These are phyloP conservation scores for Escovopsis weberi DNA, from an alignment of 2,329 filamentous ascomycete species.

Conservation along the genomic window DNA sequence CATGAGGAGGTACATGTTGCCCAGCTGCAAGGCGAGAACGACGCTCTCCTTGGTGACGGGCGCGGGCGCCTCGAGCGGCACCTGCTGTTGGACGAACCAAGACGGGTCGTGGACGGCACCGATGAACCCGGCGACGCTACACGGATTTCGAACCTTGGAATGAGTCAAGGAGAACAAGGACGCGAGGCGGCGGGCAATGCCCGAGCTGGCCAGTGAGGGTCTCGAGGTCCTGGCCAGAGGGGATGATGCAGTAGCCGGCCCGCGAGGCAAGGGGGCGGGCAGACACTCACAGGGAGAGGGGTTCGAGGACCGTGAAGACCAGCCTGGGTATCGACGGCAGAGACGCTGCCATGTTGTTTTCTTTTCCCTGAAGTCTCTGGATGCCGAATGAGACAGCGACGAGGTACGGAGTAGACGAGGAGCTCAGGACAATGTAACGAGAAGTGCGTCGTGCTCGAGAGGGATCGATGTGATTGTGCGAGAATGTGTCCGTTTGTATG, in stretches of 20 bases:
- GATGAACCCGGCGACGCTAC: slow-evolving; percentile 44
- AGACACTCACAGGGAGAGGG: slow-evolving; percentile 47
- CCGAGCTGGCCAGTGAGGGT: neutral
- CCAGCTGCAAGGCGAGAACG: slow-evolving; percentile 51
- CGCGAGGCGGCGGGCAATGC: neutral
- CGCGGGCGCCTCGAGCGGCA: slow-evolving; percentile 25
- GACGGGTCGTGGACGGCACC: slow-evolving; percentile 40
- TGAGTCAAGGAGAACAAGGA: neutral
- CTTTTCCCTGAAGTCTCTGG: neutral
- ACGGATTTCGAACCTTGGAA: neutral
- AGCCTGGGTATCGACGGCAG: slow-evolving; percentile 50
- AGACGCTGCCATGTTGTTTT: slow-evolving; percentile 38
- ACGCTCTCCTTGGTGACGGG: slow-evolving; percentile 30
- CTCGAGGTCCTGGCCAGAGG: neutral
- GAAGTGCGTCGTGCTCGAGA: too few relatives aligned
- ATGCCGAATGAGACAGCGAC: too few relatives aligned
- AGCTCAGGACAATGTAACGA: too few relatives aligned
- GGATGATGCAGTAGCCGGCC: neutral
- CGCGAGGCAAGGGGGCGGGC: too few relatives aligned
- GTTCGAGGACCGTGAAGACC: slow-evolving; percentile 54
- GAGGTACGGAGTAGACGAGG: too few relatives aligned
- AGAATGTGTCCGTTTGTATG: too few relatives aligned
- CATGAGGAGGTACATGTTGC: slow-evolving; percentile 54
- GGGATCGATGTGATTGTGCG: too few relatives aligned
- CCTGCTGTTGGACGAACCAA: slow-evolving; percentile 51